Evolutionary conservation across 495 filamentous ascomycete species (phyloP).

Genomic region (Pseudomonodictys pantanalensis): DNA sequence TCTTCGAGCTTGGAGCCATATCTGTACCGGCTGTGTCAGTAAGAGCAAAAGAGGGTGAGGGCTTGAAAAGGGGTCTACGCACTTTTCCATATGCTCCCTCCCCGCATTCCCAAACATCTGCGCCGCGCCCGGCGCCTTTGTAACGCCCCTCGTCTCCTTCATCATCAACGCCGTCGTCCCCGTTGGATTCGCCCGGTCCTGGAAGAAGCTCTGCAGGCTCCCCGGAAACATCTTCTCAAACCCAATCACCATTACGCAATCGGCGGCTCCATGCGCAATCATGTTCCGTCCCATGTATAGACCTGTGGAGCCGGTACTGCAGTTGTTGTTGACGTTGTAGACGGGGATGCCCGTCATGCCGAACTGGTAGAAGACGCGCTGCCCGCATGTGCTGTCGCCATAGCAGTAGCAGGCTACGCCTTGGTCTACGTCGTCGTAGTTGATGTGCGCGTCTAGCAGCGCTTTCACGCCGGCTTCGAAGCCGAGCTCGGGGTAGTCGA

Average conservation of each 20-base stretch:
- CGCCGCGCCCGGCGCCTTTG: constrained; percentile 77
- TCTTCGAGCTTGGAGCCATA: constrained; percentile 81
- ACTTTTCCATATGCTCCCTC: constrained; percentile 93
- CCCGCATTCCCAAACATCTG: constrained; percentile 98
- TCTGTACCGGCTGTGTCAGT: constrained; percentile 42
- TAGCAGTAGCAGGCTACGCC: constrained; percentile 98
- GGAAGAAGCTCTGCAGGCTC: constrained; percentile 73
- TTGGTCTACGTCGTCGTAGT: constrained; percentile 93
- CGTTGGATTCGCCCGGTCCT: constrained; percentile 74
- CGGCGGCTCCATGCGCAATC: constrained; percentile 73
- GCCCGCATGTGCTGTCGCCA: constrained; percentile 90
- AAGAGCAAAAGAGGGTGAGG: neutral
- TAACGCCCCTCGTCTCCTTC: constrained; percentile 71
- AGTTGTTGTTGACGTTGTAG: constrained; percentile 98
- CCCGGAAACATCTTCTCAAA: constrained; percentile 98
- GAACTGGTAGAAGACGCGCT: constrained; percentile 98
- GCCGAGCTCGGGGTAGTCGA: constrained; percentile 84
- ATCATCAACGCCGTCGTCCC: constrained; percentile 74
- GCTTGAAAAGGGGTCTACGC: constrained; percentile 28
- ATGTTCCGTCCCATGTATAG: constrained; percentile 78
- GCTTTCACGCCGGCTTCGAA: constrained; percentile 96
- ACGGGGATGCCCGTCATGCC: constrained; percentile 95
- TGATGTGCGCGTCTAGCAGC: constrained; percentile 90
- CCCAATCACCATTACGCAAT: constrained; percentile 86
- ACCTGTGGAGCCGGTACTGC: constrained; percentile 87